Evolutionary conservation across 345 rosid genomes (phyloP).

Genomic region (Geranium rotundifolium): DNA sequence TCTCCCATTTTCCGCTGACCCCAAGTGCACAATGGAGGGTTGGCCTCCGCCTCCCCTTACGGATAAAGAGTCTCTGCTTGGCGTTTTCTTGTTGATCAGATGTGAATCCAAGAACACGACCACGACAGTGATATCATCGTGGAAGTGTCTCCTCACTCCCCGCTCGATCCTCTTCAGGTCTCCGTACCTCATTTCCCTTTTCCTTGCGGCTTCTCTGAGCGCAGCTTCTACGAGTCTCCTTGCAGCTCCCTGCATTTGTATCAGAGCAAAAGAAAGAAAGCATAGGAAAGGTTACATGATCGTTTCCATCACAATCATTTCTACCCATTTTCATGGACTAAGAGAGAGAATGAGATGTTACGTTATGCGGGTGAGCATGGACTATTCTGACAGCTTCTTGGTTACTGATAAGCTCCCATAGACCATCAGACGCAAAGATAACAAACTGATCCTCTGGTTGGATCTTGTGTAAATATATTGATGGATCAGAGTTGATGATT

Average conservation of each 20-base stretch:
- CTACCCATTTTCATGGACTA: no score
- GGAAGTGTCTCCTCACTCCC: conserved; percentile 73
- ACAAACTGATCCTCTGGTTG: conserved; percentile 54
- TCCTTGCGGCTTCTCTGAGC: conserved; percentile 61
- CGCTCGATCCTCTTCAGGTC: conserved; percentile 49
- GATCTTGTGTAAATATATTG: conserved; percentile 40
- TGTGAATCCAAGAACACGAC: conserved; percentile 35
- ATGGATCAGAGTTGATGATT: conserved; percentile 59
- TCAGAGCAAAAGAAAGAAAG: background rate
- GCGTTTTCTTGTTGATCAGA: conserved; percentile 7
- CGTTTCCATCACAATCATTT: no score
- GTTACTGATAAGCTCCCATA: conserved; percentile 77
- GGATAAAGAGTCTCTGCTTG: conserved; percentile 22
- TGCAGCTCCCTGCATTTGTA: conserved; percentile 58
- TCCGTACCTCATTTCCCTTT: conserved; percentile 73
- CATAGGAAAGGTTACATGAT: background rate
- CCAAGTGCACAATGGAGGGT: background rate
- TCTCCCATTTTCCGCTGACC: no score
- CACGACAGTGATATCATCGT: conserved; percentile 52
- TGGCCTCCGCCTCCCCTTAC: conserved; percentile 32
- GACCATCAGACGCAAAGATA: conserved; percentile 81
- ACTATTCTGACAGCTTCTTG: conserved; percentile 61
- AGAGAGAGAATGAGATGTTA: conserved; percentile 14
- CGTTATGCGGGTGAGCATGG: conserved; percentile 37
- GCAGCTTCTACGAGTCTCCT: conserved; percentile 60